Base-by-base conservation (phyloP, 2,329 filamentous ascomycete species). In the Pseudogymnoascus sp. region DNA sequence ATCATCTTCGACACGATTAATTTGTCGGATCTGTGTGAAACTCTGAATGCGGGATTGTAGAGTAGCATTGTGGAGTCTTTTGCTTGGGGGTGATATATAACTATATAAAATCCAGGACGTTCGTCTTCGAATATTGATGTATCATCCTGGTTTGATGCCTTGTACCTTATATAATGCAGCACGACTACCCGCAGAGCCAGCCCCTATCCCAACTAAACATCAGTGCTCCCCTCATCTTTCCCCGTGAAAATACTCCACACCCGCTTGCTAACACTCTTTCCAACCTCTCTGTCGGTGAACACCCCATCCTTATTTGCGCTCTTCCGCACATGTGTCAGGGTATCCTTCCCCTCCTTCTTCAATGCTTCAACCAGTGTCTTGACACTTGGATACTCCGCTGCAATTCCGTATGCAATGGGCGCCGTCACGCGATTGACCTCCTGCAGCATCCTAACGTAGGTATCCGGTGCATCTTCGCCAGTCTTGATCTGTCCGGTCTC, bases 381-480 rank as follows among this genome's bases (percentile, higher is more conserved):
- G 1, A 88, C 79, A 4, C 74, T 82, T 1, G 74, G 76, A 69
- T 85, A 90, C 69, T 84, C 77, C 1, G 75, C 75, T 0, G 79
- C 78, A 61, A 92, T 82, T 2, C 88, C 88, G 63, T 86, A 82
- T 0, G 89, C 89, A 67, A 90, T 82, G 0, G 86, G 82, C 0
- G 83, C 80, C 5, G 89, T 92, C 13, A 92, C 79, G 13, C 88
- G 81, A 12, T 78, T 77, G 38, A 92, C 82, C 72, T 91, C 85
- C 71, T 90, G 85, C 57, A 94, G 74, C 88, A 92, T 89, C 64
- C 82, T 82, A 45, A 83, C 75, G 63, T 86, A 92, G 0, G 84
- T 89, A 66, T 92, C 88, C 5, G 74, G 71, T 1, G 79, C 73
- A 41, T 82, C 80, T 26, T 86, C 81, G 26, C 89, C 89, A 0